Percentiles rank a stretch among this genome's conserved stretches.
phyloP scores from a whole-genome alignment of 2,329 filamentous ascomycete genomes.

The Zymoseptoria ardabiliae region DNA sequence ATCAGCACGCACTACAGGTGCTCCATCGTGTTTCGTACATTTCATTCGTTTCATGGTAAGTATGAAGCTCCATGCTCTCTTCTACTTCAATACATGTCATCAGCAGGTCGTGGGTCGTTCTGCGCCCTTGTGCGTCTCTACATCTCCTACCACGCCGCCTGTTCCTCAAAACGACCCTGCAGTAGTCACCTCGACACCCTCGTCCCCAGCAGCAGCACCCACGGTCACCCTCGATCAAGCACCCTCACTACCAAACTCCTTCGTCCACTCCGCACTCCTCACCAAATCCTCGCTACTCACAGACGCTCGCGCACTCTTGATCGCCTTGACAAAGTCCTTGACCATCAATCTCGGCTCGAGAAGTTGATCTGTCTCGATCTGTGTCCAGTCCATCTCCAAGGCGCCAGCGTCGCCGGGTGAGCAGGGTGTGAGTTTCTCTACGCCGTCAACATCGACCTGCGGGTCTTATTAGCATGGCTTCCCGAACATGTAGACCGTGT shows the following conservation, averaged over 20 bases:
- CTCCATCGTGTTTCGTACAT: neutral
- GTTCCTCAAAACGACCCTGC: neutral
- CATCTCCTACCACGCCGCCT: neutral
- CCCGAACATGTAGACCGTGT: neutral
- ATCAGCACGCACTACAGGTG: neutral
- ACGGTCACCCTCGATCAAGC: conserved; percentile 35
- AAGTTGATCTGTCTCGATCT: conserved; percentile 74
- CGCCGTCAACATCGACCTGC: conserved; percentile 63
- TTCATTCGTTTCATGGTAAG: neutral
- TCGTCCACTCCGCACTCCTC: conserved; percentile 85
- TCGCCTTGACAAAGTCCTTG: conserved; percentile 89
- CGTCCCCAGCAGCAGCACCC: neutral
- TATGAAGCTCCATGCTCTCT: neutral
- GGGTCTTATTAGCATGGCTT: neutral
- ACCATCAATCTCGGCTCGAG: conserved; percentile 78
- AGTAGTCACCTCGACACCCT: neutral
- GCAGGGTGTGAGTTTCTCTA: conserved; percentile 73
- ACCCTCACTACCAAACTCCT: conserved; percentile 91
- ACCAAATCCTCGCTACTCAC: conserved; percentile 81
- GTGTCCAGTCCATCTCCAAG: conserved; percentile 88
- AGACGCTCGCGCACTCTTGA: conserved; percentile 80
- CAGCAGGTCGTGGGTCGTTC: neutral
- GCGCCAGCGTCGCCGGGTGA: conserved; percentile 83
- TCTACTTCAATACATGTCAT: neutral
- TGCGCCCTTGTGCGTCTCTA: neutral